These are phyloP conservation scores for Sisymbrium irio DNA, from an alignment of 345 rosid species.

Conservation along the genomic window DNA sequence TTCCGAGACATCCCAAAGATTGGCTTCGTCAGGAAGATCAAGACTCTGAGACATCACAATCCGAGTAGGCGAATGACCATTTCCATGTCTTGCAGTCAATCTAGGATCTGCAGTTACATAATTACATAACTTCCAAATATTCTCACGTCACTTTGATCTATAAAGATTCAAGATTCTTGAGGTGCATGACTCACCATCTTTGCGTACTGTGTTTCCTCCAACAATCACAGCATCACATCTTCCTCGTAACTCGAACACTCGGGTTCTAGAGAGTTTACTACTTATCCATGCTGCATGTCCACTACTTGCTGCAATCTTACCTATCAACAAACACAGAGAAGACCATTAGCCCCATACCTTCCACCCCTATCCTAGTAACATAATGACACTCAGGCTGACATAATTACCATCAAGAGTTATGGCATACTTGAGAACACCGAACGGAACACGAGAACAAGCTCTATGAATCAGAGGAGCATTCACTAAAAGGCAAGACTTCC, in stretches of 20 bases:
- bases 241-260: conserved; percentile 83
- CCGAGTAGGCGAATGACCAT: conserved; percentile 80
- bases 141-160: neutral
- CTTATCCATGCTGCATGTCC: conserved; percentile 99
- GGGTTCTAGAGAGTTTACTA: conserved; percentile 69
- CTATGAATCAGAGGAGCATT: conserved; percentile 84
- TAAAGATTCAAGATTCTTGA: neutral
- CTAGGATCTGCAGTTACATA: conserved; percentile 61
- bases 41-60: conserved; percentile 81
- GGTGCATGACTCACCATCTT: conserved; percentile 57
- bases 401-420: conserved; percentile 92
- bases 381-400: neutral
- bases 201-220: conserved; percentile 89
- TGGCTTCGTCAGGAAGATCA: conserved; percentile 83
- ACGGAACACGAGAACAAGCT: conserved; percentile 83
- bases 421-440: conserved; percentile 91
- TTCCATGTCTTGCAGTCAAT: conserved; percentile 87
- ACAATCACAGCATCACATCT: conserved; percentile 87
- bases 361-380: neutral
- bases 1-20: conserved; percentile 85
- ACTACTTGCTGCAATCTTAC: conserved; percentile 89
- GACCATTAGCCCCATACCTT: neutral
- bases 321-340: conserved; percentile 36
- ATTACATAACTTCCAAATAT: neutral
- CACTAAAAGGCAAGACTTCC: conserved; percentile 73